Conservation (phyloP, 1,284 basidiomycete species). For the Pseudomicrostroma phylloplanum region DNA sequence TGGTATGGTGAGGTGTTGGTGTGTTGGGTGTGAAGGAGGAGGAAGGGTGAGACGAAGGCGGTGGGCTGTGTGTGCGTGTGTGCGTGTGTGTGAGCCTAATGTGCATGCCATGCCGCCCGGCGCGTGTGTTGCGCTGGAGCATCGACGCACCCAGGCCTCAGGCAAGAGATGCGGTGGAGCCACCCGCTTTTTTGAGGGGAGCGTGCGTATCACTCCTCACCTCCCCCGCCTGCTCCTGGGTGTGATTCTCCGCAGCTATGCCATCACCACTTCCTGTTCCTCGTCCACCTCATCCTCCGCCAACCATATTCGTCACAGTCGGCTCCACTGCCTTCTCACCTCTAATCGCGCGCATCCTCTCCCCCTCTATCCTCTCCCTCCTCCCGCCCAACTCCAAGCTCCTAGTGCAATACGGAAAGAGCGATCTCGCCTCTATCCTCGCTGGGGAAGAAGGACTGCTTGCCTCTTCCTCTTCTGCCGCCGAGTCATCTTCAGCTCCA, state of each 20-base stretch:
- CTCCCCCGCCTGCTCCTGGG: no score
- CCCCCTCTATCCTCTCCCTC: neutral
- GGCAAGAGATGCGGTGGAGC: no score
- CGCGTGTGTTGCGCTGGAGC: no score
- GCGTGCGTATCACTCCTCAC: no score
- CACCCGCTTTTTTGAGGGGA: no score
- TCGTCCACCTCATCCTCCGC: neutral
- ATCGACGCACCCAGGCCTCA: no score
- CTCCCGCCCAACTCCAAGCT: neutral
- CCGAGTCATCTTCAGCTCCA: neutral
- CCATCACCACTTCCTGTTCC: no score
- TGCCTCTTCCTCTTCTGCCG: neutral
- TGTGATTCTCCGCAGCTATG: no score
- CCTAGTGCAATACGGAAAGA: neutral
- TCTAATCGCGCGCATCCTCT: constrained; percentile 3
- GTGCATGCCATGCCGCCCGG: no score
- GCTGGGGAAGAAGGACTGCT: neutral
- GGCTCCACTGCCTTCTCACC: neutral
- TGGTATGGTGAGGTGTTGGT: neutral
- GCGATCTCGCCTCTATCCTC: constrained; percentile 4
- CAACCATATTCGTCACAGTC: constrained; percentile 5
- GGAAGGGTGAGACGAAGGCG: no score
- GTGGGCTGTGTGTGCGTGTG: no score
- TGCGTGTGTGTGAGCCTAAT: no score
- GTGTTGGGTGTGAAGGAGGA: neutral